phyloP scores from a whole-genome alignment of 176 grass and related monocot species.

The Carex kokanica region DNA sequence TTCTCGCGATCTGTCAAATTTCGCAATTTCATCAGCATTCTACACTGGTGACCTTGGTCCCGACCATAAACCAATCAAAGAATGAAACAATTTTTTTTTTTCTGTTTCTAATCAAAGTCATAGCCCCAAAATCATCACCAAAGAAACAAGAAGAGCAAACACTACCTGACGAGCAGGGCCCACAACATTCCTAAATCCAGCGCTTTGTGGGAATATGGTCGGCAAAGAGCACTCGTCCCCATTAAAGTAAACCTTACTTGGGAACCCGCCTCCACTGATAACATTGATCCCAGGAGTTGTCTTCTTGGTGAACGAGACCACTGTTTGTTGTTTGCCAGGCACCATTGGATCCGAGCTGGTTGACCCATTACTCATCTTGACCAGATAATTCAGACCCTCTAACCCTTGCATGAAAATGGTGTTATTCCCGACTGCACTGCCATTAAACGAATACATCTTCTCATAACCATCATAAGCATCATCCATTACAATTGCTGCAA shows the following conservation, averaged over 20 bases:
- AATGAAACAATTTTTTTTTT: conserved; percentile 44
- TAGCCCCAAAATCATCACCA: conserved; percentile 41
- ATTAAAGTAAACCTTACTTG: conserved; percentile 90
- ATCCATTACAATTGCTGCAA: conserved; percentile 74
- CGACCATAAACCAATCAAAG: conserved; percentile 33
- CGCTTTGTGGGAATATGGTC: conserved; percentile 34
- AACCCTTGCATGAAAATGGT: conserved; percentile 89
- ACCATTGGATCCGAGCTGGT: conserved; percentile 54
- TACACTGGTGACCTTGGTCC: not conserved
- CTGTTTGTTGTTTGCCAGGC: conserved; percentile 83
- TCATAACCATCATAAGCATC: conserved; percentile 73
- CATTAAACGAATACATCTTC: conserved; percentile 81
- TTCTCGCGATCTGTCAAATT: not conserved
- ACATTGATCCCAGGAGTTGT: conserved; percentile 59
- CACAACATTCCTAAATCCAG: conserved; percentile 34
- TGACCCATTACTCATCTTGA: conserved; percentile 64
- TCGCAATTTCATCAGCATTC: not conserved
- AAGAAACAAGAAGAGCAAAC: conserved; percentile 41
- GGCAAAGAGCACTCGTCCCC: conserved; percentile 79
- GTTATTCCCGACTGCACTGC: conserved; percentile 44
- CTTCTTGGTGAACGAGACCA: conserved; percentile 87
- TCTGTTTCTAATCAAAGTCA: conserved; percentile 23
- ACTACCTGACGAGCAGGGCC: conserved; percentile 22
- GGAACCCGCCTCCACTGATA: conserved; percentile 65
- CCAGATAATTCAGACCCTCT: conserved; percentile 74